These are phyloP conservation scores for Coriolopsis trogii DNA, from an alignment of 1,284 basidiomycete species.

Conservation along the genomic window DNA sequence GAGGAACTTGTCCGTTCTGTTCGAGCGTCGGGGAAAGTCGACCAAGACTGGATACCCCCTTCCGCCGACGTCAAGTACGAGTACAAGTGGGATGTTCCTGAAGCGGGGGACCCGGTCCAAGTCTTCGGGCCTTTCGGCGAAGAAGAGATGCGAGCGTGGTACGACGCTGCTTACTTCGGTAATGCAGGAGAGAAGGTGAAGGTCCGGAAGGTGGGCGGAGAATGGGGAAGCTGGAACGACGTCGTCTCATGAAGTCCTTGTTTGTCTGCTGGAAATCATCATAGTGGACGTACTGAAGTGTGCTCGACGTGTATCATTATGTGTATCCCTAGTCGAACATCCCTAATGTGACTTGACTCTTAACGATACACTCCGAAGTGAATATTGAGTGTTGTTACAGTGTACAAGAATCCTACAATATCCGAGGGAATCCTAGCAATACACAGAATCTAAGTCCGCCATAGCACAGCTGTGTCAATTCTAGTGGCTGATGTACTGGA, in stretches of 20 bases:
- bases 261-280: neutral
- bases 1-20: slow-evolving; percentile 80
- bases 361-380: slow-evolving; percentile 4
- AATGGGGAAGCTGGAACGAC: slow-evolving; percentile 77
- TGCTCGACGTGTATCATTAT: slow-evolving; percentile 30
- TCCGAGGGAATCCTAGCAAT: too few species aligned
- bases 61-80: slow-evolving; percentile 78
- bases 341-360: neutral
- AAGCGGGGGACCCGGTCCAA: slow-evolving; percentile 47
- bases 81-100: slow-evolving; percentile 74
- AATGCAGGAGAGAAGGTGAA: slow-evolving; percentile 71
- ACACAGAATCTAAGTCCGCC: neutral
- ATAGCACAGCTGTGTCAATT: neutral
- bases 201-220: slow-evolving; percentile 59
- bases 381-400: too few species aligned
- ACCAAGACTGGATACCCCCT: slow-evolving; percentile 71
- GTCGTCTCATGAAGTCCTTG: slow-evolving; percentile 44
- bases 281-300: neutral
- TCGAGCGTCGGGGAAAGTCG: slow-evolving; percentile 69
- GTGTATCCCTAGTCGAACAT: slow-evolving; percentile 30
- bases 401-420: neutral
- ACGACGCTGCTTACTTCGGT: slow-evolving; percentile 78
- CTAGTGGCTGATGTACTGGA: slow-evolving; percentile 87
- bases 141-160: slow-evolving; percentile 77
- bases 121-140: slow-evolving; percentile 78